Percentiles rank a stretch among this genome's conserved stretches.
These are phyloP conservation scores for Gossypium lobatum DNA, from an alignment of 441 rosid genomes.

Conservation along the genomic window DNA sequence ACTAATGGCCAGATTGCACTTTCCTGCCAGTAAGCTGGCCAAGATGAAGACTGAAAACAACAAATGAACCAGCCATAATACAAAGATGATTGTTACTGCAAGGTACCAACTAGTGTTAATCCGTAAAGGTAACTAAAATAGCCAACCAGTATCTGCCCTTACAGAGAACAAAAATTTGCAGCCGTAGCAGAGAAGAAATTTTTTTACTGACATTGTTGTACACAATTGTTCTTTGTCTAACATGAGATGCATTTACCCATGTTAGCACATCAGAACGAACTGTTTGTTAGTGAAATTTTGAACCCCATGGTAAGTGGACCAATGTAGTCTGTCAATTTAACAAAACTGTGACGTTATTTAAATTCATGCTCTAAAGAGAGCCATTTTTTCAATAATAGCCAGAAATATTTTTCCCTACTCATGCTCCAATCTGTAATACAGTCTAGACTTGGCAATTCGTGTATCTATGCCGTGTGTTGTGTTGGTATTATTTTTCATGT, in stretches of 20 bases:
- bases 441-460: background rate
- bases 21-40: slow-evolving; percentile 56
- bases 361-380: slow-evolving; percentile 44
- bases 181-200: slow-evolving; percentile 21
- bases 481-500: background rate
- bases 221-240: slow-evolving; percentile 36
- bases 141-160: slow-evolving; percentile 24
- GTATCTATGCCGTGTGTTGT: background rate
- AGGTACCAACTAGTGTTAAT: slow-evolving; percentile 23
- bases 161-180: slow-evolving; percentile 22
- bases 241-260: slow-evolving; percentile 27
- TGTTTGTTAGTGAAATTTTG: slow-evolving; percentile 9
- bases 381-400: slow-evolving; percentile 23
- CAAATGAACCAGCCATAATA: slow-evolving; percentile 14
- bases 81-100: slow-evolving; percentile 20
- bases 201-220: slow-evolving; percentile 39
- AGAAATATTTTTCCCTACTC: background rate
- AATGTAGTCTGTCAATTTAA: slow-evolving; percentile 21
- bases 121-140: slow-evolving; percentile 16
- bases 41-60: slow-evolving; percentile 31
- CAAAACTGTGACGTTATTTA: slow-evolving; percentile 22
- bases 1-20: slow-evolving; percentile 68
- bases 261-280: slow-evolving; percentile 18
- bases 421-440: background rate
- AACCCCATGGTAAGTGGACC: slow-evolving; percentile 17